phyloP scores from a whole-genome alignment of 306 rosid genomes.

The Comarum palustre region DNA sequence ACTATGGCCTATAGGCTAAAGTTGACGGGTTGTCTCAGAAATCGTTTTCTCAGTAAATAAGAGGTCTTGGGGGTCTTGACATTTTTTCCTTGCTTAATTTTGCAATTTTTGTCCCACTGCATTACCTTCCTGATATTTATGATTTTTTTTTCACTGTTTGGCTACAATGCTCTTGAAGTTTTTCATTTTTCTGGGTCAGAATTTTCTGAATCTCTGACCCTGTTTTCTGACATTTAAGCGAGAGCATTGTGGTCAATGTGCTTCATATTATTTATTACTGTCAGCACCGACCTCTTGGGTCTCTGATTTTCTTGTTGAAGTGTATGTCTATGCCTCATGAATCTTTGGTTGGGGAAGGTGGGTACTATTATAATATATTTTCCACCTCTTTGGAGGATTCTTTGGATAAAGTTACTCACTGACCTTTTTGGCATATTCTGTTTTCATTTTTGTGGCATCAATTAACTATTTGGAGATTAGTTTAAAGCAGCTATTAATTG shows the following conservation, averaged over 20 bases:
- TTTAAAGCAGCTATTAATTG: neutral
- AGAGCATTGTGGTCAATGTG: neutral
- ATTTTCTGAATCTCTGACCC: conserved; percentile 11
- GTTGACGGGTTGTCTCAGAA: conserved; percentile 28
- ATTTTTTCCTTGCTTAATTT: neutral
- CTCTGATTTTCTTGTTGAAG: conserved; percentile 12
- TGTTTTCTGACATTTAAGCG: conserved; percentile 2
- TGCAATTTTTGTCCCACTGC: conserved; percentile 21
- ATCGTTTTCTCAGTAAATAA: conserved; percentile 21
- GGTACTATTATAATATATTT: too few relatives aligned
- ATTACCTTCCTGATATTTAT: neutral
- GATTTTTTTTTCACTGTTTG: neutral
- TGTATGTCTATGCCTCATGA: neutral
- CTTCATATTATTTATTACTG: neutral
- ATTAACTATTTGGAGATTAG: neutral
- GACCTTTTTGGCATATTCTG: conserved; percentile 20
- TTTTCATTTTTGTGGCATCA: conserved; percentile 2
- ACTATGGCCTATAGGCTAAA: conserved; percentile 8
- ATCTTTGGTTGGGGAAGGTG: conserved; percentile 10
- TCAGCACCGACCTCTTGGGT: neutral
- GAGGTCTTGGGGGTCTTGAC: neutral
- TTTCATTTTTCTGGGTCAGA: conserved; percentile 11
- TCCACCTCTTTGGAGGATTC: neutral
- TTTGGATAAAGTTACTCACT: neutral
- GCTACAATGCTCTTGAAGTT: conserved; percentile 3